Conservation (phyloP, 768 basidiomycete genomes). For the Russula virescens region DNA sequence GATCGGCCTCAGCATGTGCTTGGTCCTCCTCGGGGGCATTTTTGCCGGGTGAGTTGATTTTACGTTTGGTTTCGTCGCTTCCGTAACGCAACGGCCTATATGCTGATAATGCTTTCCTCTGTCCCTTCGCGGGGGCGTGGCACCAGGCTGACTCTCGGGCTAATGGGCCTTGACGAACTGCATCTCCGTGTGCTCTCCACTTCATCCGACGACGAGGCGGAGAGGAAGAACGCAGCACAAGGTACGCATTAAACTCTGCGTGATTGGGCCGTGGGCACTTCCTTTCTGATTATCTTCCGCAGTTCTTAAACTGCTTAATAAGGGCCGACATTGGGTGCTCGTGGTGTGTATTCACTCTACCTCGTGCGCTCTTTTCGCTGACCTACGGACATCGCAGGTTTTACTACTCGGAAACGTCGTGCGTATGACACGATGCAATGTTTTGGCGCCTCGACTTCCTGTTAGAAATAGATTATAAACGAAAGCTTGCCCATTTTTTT, state of each 20-base stretch:
- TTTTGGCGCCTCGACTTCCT: neutral
- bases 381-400: conserved; percentile 41
- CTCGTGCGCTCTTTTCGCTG: conserved; percentile 17
- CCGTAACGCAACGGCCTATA: too few species aligned
- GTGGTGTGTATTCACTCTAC: conserved; percentile 47
- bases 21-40: conserved; percentile 84
- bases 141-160: conserved; percentile 76
- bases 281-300: neutral
- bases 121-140: neutral
- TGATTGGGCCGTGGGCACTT: neutral
- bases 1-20: conserved; percentile 52
- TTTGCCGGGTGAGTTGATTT: conserved; percentile 72
- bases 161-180: conserved; percentile 92
- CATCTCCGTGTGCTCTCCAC: conserved; percentile 81
- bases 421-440: conserved; percentile 27
- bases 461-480: conserved; percentile 55
- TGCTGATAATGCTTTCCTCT: neutral
- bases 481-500: conserved; percentile 81
- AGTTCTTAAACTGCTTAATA: conserved; percentile 46
- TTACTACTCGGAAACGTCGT: conserved; percentile 87
- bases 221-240: conserved; percentile 64
- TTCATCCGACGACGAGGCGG: conserved; percentile 67
- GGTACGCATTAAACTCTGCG: conserved; percentile 36
- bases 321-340: conserved; percentile 74
- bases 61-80: too few species aligned